Evolutionary conservation across 345 rosid species (phyloP).

Genomic region (Euphorbia pulcherrima): DNA sequence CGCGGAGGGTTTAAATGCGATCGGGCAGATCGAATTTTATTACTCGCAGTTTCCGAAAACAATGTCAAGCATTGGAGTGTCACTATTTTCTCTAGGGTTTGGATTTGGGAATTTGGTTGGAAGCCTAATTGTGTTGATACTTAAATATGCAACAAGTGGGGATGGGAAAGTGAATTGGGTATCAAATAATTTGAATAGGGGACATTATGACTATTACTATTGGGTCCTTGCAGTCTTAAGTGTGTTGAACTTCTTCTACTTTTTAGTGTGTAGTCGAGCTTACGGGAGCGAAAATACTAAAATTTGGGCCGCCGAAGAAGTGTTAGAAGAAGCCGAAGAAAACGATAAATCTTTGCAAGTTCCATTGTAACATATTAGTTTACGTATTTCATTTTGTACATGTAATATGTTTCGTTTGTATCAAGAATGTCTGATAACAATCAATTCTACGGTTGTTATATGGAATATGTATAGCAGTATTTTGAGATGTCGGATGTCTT

Average conservation of each 20-base stretch:
- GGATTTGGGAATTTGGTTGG: slow-evolving; percentile 39
- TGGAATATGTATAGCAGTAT: no score
- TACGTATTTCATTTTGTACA: slow-evolving; percentile 1
- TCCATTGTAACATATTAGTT: background rate
- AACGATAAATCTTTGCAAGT: background rate
- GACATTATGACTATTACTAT: slow-evolving; percentile 50
- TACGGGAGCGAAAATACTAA: slow-evolving; percentile 33
- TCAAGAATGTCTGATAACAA: no score
- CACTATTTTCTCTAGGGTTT: slow-evolving; percentile 32
- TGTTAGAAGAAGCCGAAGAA: slow-evolving; percentile 12
- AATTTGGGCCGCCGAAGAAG: slow-evolving; percentile 33
- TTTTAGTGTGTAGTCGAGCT: slow-evolving; percentile 33
- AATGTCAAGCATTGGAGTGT: slow-evolving; percentile 48
- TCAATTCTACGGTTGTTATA: no score
- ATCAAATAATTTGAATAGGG: slow-evolving; percentile 35
- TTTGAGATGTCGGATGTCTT: no score
- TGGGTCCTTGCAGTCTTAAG: slow-evolving; percentile 41
- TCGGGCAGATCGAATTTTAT: slow-evolving; percentile 53
- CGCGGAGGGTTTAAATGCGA: slow-evolving; percentile 43
- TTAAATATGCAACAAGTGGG: slow-evolving; percentile 18
- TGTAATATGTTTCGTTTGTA: background rate
- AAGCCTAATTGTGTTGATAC: slow-evolving; percentile 28
- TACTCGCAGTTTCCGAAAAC: slow-evolving; percentile 51
- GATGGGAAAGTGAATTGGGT: slow-evolving; percentile 42
- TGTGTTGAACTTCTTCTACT: slow-evolving; percentile 39